Conservation (phyloP, 2,329 filamentous ascomycete species). For the Clarireedia sp. region DNA sequence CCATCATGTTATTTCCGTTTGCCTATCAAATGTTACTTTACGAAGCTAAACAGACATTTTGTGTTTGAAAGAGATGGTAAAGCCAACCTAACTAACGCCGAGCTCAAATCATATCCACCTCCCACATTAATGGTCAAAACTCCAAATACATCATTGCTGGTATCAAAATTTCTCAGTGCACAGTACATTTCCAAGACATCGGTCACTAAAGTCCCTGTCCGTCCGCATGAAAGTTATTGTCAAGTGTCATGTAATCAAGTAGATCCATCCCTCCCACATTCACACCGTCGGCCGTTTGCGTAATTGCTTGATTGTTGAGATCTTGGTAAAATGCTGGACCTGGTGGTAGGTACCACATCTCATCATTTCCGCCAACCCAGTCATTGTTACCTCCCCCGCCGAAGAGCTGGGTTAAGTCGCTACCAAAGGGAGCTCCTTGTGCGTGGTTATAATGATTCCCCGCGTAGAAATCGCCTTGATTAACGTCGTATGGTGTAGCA, state of each 20-base stretch:
- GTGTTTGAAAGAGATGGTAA: too few species aligned
- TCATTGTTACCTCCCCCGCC: constrained; percentile 15
- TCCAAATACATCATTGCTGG: too few species aligned
- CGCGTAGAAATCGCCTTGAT: constrained; percentile 46
- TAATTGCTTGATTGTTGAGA: constrained; percentile 52
- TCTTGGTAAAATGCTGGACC: constrained; percentile 59
- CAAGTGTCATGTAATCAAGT: constrained; percentile 62
- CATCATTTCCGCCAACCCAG: constrained; percentile 27
- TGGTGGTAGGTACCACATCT: constrained; percentile 61
- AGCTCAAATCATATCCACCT: too few species aligned
- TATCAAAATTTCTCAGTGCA: too few species aligned
- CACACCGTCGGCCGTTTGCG: constrained; percentile 60
- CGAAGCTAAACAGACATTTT: too few species aligned
- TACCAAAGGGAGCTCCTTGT: constrained; percentile 16
- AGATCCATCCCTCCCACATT: constrained; percentile 60
- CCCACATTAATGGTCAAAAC: too few species aligned
- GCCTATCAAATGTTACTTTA: too few species aligned
- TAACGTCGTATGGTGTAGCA: constrained; percentile 54
- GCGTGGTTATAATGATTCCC: constrained; percentile 30
- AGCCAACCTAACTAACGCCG: too few species aligned
- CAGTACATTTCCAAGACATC: too few species aligned
- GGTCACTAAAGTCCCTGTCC: constrained; percentile 1
- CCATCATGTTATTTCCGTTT: too few species aligned
- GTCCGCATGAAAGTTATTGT: constrained; percentile 22
- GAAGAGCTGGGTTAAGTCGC: constrained; percentile 25